Conservation (phyloP, 495 filamentous ascomycete species). For the Astrothelium subdiscretum region DNA sequence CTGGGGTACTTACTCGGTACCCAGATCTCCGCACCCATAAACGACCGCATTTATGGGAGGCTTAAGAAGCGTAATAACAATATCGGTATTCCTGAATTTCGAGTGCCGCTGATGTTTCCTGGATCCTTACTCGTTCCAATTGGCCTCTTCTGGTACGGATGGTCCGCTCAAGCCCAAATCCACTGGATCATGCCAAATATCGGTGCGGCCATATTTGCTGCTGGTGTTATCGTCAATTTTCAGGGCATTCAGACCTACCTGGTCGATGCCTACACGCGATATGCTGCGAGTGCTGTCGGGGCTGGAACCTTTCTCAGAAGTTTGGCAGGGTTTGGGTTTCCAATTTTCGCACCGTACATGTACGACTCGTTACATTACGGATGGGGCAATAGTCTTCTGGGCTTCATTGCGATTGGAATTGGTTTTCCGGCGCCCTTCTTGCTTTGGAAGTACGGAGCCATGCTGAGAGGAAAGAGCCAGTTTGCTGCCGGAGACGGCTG, state of each 20-base stretch:
- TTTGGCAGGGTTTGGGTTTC: constrained; percentile 63
- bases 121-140: constrained; percentile 47
- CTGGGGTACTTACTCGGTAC: constrained; percentile 56
- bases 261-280: constrained; percentile 66
- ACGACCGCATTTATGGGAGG: constrained; percentile 51
- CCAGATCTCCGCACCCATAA: constrained; percentile 51
- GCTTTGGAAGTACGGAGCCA: constrained; percentile 48
- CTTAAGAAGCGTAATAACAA: constrained; percentile 49
- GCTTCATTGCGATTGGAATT: constrained; percentile 41
- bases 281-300: constrained; percentile 59
- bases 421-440: constrained; percentile 50
- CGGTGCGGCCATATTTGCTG: constrained; percentile 46
- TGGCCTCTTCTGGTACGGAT: constrained; percentile 63
- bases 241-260: constrained; percentile 65
- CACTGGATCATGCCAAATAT: constrained; percentile 70
- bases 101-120: constrained; percentile 51
- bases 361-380: constrained; percentile 41
- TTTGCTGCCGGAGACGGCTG: constrained; percentile 46
- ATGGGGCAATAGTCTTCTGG: constrained; percentile 54
- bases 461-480: constrained; percentile 39
- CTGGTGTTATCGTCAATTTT: constrained; percentile 50
- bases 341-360: constrained; percentile 45
- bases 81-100: constrained; percentile 52
- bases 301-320: constrained; percentile 56
- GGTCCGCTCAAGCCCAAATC: constrained; percentile 47